Base-by-base conservation (phyloP, 2,329 filamentous ascomycete species). In the Colletotrichum orchidophilum region DNA sequence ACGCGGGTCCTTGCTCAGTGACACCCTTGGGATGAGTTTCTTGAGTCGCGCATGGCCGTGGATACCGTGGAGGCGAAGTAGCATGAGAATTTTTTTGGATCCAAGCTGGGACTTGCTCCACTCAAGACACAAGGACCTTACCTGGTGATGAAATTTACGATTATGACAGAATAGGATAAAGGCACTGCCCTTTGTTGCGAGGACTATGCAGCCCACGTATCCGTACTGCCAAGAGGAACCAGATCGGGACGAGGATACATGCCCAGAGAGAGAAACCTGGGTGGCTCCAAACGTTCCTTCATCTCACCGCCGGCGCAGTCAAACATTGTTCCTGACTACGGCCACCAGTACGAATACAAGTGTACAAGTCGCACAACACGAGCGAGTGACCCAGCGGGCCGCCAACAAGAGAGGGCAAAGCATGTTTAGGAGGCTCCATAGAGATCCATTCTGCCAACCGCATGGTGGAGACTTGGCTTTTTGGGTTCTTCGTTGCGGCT, bases 11-110 rank as follows among this genome's bases (percentile, higher is more conserved):
- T 49, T 46, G 59, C 26, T 59, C 31, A 69, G 39, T 63, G 69
- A 71, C 49, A 69, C 64, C 42, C 42, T 35, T 68, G 59, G 69
- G 58, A 69, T 49, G 69, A 69, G 64, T 71, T 69, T 69, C 69
- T 71, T 71, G 69, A 71, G 69, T 71, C 65, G 69, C 63, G 64
- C 59, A 71, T 71, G 53, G 69, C 21, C 69, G 69, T 71, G 69
- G 69, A 71, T 71, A 71, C 64, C 60, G 69, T 63, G 69, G 69
- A 69, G 69, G 69, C 69, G 69, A 71, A 71, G 69, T 63, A 71
- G 58, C 27, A 52, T 68, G 69, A 71, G 69, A 59, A 39, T 71
- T 69, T 69, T 71, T 71, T 39, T 68, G 69, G 69, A 71, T 71
- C 64, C 65, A 42, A 63, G 58, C 35, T 52, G 26, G 29, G 33